A percentile compares a stretch with the other conserved stretches of the same genome.
These are phyloP conservation scores for Aspergillus ruber DNA, from an alignment of 2,329 filamentous ascomycete species.

Conservation along the genomic window DNA sequence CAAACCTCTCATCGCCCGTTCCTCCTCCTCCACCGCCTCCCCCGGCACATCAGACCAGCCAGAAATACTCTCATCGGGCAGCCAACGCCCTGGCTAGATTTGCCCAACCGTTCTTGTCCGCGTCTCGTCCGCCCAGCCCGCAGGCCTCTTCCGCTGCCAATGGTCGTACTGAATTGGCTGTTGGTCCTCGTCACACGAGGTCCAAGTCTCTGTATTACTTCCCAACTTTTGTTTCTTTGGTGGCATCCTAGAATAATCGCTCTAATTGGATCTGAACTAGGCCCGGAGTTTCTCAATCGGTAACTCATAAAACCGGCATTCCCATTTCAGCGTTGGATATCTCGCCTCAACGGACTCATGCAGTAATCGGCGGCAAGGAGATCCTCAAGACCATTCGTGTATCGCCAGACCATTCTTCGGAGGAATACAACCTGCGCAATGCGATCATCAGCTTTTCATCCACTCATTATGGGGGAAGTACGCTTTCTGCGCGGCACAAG, in stretches of 20 bases:
- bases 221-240: conserved; percentile 11
- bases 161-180: conserved; percentile 24
- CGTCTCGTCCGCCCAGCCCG: conserved; percentile 48
- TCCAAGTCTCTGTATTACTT: conserved; percentile 35
- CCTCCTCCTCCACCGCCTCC: conserved; percentile 31
- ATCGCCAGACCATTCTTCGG: conserved; percentile 50
- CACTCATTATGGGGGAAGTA: conserved; percentile 42
- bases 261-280: conserved; percentile 18
- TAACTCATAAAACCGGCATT: conserved; percentile 58
- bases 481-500: conserved; percentile 45
- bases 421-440: conserved; percentile 59
- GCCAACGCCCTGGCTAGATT: conserved; percentile 46
- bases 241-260: neutral
- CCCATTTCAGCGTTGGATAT: conserved; percentile 58
- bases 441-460: conserved; percentile 53
- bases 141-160: conserved; percentile 29
- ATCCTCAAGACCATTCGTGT: conserved; percentile 61
- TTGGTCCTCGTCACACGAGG: conserved; percentile 26
- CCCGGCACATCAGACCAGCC: conserved; percentile 24
- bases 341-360: conserved; percentile 57
- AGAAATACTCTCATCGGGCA: conserved; percentile 39
- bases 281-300: conserved; percentile 47
- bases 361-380: conserved; percentile 58
- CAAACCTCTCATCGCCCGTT: conserved; percentile 17
- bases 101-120: conserved; percentile 50